Percentiles rank a stretch among this genome's conserved stretches.
Evolutionary conservation across 805 yeast genomes (phyloP).

Genomic region (Metschnikowia anglica): DNA sequence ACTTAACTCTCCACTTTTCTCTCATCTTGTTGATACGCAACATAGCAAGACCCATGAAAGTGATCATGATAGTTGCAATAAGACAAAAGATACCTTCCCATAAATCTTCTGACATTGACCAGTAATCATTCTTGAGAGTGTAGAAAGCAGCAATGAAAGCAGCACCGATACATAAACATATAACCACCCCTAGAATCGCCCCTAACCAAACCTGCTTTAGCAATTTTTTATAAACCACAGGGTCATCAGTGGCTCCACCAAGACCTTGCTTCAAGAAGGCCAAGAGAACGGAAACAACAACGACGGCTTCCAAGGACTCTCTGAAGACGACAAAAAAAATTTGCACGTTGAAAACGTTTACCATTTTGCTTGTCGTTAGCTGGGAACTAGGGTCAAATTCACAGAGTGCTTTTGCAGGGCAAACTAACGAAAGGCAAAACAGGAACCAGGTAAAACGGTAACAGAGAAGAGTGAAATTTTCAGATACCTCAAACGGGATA

Average conservation of each 20-base stretch:
- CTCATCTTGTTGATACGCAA: background rate
- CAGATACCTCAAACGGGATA: too few relatives aligned
- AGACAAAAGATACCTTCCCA: background rate
- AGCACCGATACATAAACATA: background rate
- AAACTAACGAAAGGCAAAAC: background rate
- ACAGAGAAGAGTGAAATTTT: background rate
- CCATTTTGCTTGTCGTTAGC: constrained; percentile 31
- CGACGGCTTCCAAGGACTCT: background rate
- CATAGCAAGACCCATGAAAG: background rate
- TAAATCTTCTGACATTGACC: background rate
- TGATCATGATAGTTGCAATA: background rate
- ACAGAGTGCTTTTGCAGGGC: background rate
- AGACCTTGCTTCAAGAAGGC: background rate
- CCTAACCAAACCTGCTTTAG: background rate
- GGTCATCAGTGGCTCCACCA: background rate
- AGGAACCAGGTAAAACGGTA: background rate
- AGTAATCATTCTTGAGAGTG: background rate
- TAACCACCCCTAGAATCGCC: background rate
- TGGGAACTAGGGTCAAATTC: background rate
- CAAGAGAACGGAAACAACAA: background rate
- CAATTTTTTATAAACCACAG: background rate
- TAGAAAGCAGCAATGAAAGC: background rate
- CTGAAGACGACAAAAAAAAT: background rate
- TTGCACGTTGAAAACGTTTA: constrained; percentile 58
- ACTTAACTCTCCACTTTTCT: background rate